Evolutionary conservation across 345 rosid genomes (phyloP).

Genomic region (Populus simonii): DNA sequence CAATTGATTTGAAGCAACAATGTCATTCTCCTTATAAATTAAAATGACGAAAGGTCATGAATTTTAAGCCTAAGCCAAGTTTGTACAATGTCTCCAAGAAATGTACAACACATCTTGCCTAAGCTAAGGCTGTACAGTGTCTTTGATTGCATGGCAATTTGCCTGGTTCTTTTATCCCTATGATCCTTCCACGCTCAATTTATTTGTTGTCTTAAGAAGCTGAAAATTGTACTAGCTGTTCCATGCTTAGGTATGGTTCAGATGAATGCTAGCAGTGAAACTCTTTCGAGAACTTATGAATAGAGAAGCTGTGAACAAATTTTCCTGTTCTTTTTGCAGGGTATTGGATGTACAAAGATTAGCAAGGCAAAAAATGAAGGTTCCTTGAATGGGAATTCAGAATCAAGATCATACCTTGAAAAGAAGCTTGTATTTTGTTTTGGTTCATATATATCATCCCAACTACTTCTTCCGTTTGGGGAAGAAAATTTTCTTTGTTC

Average conservation of each 20-base stretch:
- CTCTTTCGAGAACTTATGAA: background rate
- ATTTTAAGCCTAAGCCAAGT: no score
- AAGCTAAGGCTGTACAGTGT: background rate
- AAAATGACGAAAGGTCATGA: no score
- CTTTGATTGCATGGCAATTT: background rate
- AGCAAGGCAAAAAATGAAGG: conserved; percentile 68
- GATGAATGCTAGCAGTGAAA: background rate
- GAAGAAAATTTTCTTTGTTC: conserved; percentile 85
- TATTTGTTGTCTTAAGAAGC: background rate
- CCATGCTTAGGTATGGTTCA: background rate
- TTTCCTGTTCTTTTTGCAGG: conserved; percentile 32
- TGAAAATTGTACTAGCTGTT: conserved; percentile 1
- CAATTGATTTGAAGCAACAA: no score
- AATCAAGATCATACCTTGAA: conserved; percentile 91
- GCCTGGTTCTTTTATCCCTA: background rate
- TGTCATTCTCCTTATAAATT: no score
- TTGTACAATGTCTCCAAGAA: no score
- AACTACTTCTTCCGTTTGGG: conserved; percentile 75
- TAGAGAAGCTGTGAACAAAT: conserved; percentile 4
- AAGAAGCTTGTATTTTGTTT: conserved; percentile 94
- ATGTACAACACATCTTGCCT: background rate
- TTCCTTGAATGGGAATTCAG: conserved; percentile 57
- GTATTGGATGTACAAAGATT: conserved; percentile 92
- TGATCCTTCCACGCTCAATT: background rate
- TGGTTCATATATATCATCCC: conserved; percentile 85